A percentile compares a stretch with the other conserved stretches of the same genome.
Conservation (phyloP, 2,329 filamentous ascomycete genomes). For the Sarocladium oryzae region DNA sequence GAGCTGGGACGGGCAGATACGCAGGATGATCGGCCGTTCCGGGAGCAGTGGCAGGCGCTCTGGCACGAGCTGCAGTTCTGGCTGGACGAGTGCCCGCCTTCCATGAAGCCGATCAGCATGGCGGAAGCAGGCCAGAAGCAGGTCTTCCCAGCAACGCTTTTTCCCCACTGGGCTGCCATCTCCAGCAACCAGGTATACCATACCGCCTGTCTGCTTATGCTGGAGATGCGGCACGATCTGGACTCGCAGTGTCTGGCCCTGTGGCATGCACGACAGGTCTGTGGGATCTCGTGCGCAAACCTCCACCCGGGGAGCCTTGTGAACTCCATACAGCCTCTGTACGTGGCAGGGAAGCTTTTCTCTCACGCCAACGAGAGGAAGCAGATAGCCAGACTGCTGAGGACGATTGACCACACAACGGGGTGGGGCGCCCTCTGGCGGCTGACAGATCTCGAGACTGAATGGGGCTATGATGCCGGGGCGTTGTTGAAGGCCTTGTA, state of each 20-base stretch:
- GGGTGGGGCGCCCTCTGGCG: constrained; percentile 45
- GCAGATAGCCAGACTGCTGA: constrained; percentile 30
- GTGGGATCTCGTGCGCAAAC: constrained; percentile 45
- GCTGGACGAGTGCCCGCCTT: constrained; percentile 32
- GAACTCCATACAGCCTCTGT: constrained; percentile 47
- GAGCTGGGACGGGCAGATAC: constrained; percentile 27
- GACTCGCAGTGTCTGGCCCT: constrained; percentile 22
- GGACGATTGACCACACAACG: constrained; percentile 37
- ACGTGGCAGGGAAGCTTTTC: constrained; percentile 41
- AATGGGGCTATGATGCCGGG: constrained; percentile 24
- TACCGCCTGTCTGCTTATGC: constrained; percentile 40
- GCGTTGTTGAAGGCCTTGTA: neutral
- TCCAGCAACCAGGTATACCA: constrained; percentile 48
- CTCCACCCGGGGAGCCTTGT: constrained; percentile 42
- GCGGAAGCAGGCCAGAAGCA: constrained; percentile 20
- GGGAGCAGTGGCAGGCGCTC: constrained; percentile 33
- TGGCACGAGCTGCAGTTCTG: constrained; percentile 43
- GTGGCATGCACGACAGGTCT: constrained; percentile 42
- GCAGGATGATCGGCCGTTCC: constrained; percentile 31
- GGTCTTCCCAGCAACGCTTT: constrained; percentile 41
- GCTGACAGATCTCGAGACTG: constrained; percentile 37
- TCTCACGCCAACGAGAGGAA: constrained; percentile 34
- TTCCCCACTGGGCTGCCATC: constrained; percentile 41
- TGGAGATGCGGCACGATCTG: constrained; percentile 30
- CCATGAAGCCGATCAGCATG: constrained; percentile 22